phyloP scores from a whole-genome alignment of 441 rosid genomes.

The Daphne laureola region DNA sequence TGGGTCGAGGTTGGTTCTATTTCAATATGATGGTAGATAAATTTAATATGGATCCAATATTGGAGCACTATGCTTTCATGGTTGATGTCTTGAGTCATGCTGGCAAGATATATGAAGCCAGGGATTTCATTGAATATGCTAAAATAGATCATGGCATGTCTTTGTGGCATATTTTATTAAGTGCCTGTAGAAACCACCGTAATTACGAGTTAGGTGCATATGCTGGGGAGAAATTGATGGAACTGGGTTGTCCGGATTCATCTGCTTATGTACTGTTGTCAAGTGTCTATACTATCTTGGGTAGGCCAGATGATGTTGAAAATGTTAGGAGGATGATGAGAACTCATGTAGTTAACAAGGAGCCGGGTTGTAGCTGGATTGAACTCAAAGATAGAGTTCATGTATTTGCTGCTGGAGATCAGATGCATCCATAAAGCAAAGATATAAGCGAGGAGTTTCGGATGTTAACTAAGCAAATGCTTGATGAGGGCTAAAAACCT shows the following conservation, averaged over 20 bases:
- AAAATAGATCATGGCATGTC: slow-evolving; percentile 53
- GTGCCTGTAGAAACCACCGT: slow-evolving; percentile 70
- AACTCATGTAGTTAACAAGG: slow-evolving; percentile 53
- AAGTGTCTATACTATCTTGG: slow-evolving; percentile 50
- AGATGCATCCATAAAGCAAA: slow-evolving; percentile 50
- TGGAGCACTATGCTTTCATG: slow-evolving; percentile 85
- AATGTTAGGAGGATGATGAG: slow-evolving; percentile 58
- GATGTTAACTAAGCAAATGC: slow-evolving; percentile 44
- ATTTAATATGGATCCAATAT: slow-evolving; percentile 45
- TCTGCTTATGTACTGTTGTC: slow-evolving; percentile 66
- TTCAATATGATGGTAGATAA: slow-evolving; percentile 53
- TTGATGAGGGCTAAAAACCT: slow-evolving; percentile 39
- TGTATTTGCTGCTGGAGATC: slow-evolving; percentile 67
- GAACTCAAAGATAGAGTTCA: slow-evolving; percentile 49
- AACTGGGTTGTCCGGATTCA: slow-evolving; percentile 69
- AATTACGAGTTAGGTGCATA: slow-evolving; percentile 63
- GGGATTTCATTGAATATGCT: slow-evolving; percentile 67
- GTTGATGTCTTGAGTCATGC: slow-evolving; percentile 83
- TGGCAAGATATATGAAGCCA: slow-evolving; percentile 69
- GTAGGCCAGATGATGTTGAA: slow-evolving; percentile 51
- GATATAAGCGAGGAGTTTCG: slow-evolving; percentile 33
- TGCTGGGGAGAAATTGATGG: slow-evolving; percentile 83
- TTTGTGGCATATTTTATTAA: slow-evolving; percentile 68
- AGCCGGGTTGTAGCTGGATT: slow-evolving; percentile 89
- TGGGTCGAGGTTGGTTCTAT: slow-evolving; percentile 55